A percentile compares a stretch with the other conserved stretches of the same genome.
Conservation (phyloP, 345 rosid species). For the Populus euphratica region DNA sequence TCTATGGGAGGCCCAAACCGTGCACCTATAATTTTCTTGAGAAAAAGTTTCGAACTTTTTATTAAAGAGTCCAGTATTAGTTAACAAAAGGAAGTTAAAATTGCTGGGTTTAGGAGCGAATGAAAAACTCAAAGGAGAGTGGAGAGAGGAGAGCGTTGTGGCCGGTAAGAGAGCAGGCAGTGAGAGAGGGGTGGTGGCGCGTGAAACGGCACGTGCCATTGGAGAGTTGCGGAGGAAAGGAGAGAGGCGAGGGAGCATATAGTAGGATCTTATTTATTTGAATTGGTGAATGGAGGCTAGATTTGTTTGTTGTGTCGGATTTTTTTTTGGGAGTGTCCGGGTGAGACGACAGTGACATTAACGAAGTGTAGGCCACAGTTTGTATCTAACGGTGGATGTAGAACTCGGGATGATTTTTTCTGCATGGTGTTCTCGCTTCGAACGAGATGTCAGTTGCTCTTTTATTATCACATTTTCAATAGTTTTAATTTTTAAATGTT, state of each 20-base stretch:
- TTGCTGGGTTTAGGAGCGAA: slow-evolving; percentile 12
- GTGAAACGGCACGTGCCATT: slow-evolving; percentile 55
- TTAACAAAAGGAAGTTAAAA: slow-evolving; percentile 16
- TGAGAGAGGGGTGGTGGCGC: slow-evolving; percentile 32
- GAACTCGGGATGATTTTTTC: not conserved
- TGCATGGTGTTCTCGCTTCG: not conserved
- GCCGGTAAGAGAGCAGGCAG: slow-evolving; percentile 1
- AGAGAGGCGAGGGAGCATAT: slow-evolving; percentile 45
- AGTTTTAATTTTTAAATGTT: too few relatives aligned
- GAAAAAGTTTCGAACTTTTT: slow-evolving; percentile 21
- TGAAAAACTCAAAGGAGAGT: not conserved
- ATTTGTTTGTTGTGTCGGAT: not conserved
- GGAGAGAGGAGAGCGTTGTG: not conserved
- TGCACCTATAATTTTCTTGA: not conserved
- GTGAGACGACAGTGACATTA: not conserved
- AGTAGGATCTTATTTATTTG: not conserved
- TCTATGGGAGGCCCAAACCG: slow-evolving; percentile 48
- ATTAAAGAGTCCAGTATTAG: slow-evolving; percentile 20
- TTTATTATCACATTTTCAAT: too few relatives aligned
- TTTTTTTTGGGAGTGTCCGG: not conserved
- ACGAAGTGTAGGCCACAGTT: not conserved
- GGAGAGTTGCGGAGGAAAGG: slow-evolving; percentile 39
- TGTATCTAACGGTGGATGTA: not conserved
- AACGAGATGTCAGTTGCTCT: not conserved
- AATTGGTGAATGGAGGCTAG: not conserved